Conservation (phyloP, 345 rosid genomes). For the Corchorus olitorius region DNA sequence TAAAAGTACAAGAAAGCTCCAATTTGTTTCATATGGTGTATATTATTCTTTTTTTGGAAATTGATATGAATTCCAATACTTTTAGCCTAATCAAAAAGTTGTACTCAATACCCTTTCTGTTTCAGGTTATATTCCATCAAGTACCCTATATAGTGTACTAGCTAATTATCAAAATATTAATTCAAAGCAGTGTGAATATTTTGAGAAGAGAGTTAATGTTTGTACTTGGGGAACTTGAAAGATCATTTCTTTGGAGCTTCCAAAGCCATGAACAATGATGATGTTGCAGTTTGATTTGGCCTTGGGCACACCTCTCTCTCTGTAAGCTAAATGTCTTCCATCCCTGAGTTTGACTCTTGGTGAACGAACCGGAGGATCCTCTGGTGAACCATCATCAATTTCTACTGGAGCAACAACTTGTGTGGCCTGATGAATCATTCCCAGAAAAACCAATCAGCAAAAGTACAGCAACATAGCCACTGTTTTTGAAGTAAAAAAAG, state of each 20-base stretch:
- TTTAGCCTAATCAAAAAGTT: not conserved
- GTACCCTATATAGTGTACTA: too few species aligned
- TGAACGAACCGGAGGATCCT: slow-evolving; percentile 33
- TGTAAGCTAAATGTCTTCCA: slow-evolving; percentile 81
- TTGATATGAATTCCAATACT: not conserved
- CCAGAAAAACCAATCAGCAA: slow-evolving; percentile 31
- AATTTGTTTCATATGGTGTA: not conserved
- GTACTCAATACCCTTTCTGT: not conserved
- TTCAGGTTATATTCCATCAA: not conserved
- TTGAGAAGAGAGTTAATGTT: slow-evolving; percentile 15
- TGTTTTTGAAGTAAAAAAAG: not conserved
- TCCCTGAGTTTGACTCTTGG: slow-evolving; percentile 65
- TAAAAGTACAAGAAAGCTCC: not conserved
- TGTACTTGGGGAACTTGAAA: slow-evolving; percentile 74
- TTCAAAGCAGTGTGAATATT: not conserved
- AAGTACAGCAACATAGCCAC: not conserved
- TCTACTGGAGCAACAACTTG: slow-evolving; percentile 31
- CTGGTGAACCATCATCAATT: slow-evolving; percentile 22
- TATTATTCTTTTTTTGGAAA: not conserved
- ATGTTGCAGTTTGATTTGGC: slow-evolving; percentile 57
- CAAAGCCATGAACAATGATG: slow-evolving; percentile 86
- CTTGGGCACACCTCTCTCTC: slow-evolving; percentile 72
- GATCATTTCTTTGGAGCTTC: slow-evolving; percentile 94
- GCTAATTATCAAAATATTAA: not conserved
- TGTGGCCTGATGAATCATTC: slow-evolving; percentile 46